These are phyloP conservation scores for Botryosphaeria agaves DNA, from an alignment of 2,329 filamentous ascomycete genomes.

Conservation along the genomic window DNA sequence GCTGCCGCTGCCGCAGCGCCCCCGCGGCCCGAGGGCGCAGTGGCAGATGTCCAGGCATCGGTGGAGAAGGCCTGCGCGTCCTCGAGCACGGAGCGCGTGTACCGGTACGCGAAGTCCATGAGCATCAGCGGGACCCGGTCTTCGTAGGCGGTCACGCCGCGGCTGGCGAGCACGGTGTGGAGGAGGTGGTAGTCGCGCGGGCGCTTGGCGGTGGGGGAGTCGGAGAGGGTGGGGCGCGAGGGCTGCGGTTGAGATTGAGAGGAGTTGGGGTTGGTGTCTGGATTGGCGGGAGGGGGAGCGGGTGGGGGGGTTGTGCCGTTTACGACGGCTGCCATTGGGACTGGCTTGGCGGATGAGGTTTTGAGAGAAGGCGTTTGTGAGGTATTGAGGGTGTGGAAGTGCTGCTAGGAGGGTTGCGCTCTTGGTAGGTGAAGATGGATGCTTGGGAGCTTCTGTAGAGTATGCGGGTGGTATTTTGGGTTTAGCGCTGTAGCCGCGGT, in stretches of 20 bases:
- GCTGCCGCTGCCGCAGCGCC: constrained; percentile 13
- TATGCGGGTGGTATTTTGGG: no score
- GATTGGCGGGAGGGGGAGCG: constrained; percentile 4
- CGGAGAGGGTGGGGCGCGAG: constrained; percentile 12
- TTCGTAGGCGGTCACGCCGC: constrained; percentile 66
- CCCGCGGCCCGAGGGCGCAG: constrained; percentile 5
- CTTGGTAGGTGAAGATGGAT: no score
- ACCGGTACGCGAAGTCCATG: constrained; percentile 74
- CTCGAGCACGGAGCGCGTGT: constrained; percentile 53
- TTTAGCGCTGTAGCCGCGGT: no score
- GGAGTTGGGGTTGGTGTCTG: constrained; percentile 3
- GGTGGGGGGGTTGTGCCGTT: constrained; percentile 5
- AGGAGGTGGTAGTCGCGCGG: constrained; percentile 67
- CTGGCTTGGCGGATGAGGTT: no score
- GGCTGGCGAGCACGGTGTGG: constrained; percentile 61
- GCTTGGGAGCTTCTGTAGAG: no score
- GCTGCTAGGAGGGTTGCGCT: no score
- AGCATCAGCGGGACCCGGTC: constrained; percentile 67
- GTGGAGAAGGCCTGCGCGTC: constrained; percentile 53
- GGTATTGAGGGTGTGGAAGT: no score
- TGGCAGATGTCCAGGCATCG: constrained; percentile 42
- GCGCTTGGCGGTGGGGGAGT: constrained; percentile 26
- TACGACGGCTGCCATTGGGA: no score
- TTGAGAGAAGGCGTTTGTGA: no score
- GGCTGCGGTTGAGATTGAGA: neutral